These are phyloP conservation scores for Fusarium sp. DNA, from an alignment of 2,329 filamentous ascomycete genomes.

Conservation along the genomic window DNA sequence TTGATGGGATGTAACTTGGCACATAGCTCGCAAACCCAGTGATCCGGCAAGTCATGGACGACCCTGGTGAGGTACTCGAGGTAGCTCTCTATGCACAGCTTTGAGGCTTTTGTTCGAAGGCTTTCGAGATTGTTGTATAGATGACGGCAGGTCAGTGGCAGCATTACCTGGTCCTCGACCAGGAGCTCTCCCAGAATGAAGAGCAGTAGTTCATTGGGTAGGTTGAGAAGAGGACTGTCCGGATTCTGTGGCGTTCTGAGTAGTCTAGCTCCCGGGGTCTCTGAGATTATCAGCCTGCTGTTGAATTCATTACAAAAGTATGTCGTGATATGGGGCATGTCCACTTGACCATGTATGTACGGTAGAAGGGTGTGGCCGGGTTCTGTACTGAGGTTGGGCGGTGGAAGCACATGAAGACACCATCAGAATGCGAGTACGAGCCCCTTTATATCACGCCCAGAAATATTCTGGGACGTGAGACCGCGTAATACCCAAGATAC, in stretches of 20 bases:
- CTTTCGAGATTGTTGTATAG: not conserved
- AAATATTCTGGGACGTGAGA: too few relatives aligned
- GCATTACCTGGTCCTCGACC: not conserved
- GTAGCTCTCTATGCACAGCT: accelerated
- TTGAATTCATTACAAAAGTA: too few relatives aligned
- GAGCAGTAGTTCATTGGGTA: not conserved
- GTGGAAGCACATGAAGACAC: too few relatives aligned
- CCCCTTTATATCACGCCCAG: too few relatives aligned
- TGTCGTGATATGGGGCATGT: too few relatives aligned
- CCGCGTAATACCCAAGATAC: too few relatives aligned
- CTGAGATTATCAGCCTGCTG: too few relatives aligned
- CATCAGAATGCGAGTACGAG: too few relatives aligned
- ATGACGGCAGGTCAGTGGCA: not conserved
- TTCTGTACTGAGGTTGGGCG: too few relatives aligned
- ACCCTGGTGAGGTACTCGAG: not conserved
- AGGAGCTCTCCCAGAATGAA: not conserved
- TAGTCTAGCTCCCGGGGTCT: not conserved
- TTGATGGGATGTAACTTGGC: not conserved
- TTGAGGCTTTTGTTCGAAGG: too few relatives aligned
- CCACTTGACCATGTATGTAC: too few relatives aligned
- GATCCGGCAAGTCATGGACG: not conserved
- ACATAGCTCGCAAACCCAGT: conserved; percentile 10
- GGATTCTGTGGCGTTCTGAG: not conserved
- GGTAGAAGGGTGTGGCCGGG: too few relatives aligned
- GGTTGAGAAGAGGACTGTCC: not conserved